Evolutionary conservation across 371 early-diverging fungal species (phyloP).

Genomic region (Phascolomyces articulosus): DNA sequence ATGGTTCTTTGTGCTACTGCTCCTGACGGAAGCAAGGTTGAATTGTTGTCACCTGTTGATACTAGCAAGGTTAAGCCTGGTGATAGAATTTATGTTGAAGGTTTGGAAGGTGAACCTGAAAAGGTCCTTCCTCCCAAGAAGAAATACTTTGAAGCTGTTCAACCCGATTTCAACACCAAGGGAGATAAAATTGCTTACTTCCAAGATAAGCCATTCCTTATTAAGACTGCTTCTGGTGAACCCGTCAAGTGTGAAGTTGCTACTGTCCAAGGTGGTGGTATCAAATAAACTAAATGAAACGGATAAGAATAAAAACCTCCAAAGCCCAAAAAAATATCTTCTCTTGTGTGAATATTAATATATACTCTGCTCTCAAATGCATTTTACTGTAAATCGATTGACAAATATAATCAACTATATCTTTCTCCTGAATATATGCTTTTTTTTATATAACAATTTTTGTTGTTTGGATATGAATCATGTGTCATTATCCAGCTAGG

Average conservation of each 20-base stretch:
- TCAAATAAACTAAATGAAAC: slow-evolving; percentile 60
- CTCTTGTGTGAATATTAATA: too few species aligned
- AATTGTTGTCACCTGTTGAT: slow-evolving; percentile 88
- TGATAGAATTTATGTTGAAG: slow-evolving; percentile 89
- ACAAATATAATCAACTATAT: too few species aligned
- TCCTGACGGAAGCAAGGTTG: slow-evolving; percentile 85
- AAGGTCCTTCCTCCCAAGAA: slow-evolving; percentile 94
- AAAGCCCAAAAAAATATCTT: background rate
- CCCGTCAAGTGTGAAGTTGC: slow-evolving; percentile 58
- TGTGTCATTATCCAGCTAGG: too few species aligned
- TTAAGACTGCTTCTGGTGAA: slow-evolving; percentile 62
- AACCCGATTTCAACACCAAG: slow-evolving; percentile 89
- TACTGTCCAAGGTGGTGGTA: slow-evolving; percentile 71
- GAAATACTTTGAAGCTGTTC: slow-evolving; percentile 96
- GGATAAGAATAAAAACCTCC: background rate
- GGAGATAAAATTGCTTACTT: slow-evolving; percentile 78
- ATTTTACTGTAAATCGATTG: too few species aligned
- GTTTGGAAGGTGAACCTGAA: slow-evolving; percentile 85
- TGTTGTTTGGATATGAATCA: too few species aligned
- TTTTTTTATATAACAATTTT: too few species aligned
- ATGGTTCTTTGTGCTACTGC: slow-evolving; percentile 95
- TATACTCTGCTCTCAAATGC: too few species aligned
- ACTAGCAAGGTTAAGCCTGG: slow-evolving; percentile 83
- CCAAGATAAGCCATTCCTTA: slow-evolving; percentile 63
- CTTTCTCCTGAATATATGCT: too few species aligned